These are phyloP conservation scores for Erodium maritimum DNA, from an alignment of 345 rosid species.

Conservation along the genomic window DNA sequence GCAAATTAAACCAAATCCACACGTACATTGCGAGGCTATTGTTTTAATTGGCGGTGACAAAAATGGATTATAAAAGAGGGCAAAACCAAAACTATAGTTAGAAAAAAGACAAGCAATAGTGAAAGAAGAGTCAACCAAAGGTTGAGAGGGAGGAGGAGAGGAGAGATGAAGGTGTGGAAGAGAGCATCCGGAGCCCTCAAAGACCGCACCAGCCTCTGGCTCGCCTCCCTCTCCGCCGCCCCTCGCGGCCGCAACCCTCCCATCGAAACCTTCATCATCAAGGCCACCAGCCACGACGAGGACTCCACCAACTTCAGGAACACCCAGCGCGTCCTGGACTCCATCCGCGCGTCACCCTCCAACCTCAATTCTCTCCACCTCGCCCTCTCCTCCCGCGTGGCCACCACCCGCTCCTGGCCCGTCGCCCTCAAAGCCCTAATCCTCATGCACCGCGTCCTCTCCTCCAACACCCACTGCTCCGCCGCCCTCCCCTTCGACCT, in stretches of 20 bases:
- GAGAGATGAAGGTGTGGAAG: slow-evolving; percentile 53
- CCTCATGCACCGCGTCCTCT: slow-evolving; percentile 69
- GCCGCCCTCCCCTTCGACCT: slow-evolving; percentile 66
- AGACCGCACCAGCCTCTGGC: slow-evolving; percentile 55
- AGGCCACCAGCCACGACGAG: slow-evolving; percentile 78
- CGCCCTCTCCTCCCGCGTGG: slow-evolving; percentile 39
- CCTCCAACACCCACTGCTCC: slow-evolving; percentile 40
- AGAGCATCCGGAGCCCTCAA: slow-evolving; percentile 61
- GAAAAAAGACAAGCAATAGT: no score
- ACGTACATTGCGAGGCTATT: no score
- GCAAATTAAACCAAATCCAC: no score
- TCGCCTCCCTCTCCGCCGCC: slow-evolving; percentile 19
- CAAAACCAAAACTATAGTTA: no score
- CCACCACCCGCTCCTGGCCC: slow-evolving; percentile 54
- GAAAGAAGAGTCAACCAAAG: no score
- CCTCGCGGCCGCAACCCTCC: slow-evolving; percentile 32
- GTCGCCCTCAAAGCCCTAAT: slow-evolving; percentile 70
- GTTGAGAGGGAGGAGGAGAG: background rate
- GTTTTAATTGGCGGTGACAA: no score
- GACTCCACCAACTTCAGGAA: slow-evolving; percentile 40
- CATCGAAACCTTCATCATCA: slow-evolving; percentile 56
- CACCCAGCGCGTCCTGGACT: slow-evolving; percentile 41
- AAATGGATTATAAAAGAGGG: no score
- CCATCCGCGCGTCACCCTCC: slow-evolving; percentile 62
- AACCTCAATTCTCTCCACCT: slow-evolving; percentile 43